Evolutionary conservation across 768 basidiomycete genomes (phyloP).

Genomic region (Tremella mesenterica): DNA sequence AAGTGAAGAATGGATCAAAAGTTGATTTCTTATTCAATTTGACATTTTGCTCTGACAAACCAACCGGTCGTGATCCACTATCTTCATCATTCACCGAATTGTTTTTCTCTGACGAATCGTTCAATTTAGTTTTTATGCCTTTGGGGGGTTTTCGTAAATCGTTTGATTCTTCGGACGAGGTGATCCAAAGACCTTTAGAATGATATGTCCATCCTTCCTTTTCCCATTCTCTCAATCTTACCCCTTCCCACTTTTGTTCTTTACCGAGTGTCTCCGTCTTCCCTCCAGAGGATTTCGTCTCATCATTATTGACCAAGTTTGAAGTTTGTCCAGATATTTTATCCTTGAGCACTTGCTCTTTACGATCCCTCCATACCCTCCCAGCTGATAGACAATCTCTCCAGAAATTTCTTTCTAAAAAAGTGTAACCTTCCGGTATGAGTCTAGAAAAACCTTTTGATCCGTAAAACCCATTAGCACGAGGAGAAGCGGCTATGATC

Average conservation of each 20-base stretch:
- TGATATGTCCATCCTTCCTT: slow-evolving; percentile 93
- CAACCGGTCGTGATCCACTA: too few relatives aligned
- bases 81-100: too few relatives aligned
- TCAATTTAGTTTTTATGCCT: too few relatives aligned
- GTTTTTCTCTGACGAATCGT: slow-evolving; percentile 11
- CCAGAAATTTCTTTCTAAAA: slow-evolving; percentile 69
- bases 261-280: too few relatives aligned
- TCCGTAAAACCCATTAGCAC: slow-evolving; percentile 95
- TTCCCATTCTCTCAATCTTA: slow-evolving; percentile 80
- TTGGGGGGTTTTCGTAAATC: too few relatives aligned
- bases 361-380: slow-evolving; percentile 26
- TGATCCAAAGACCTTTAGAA: slow-evolving; percentile 91
- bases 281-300: slow-evolving; percentile 15
- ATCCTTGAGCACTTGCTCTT: too few relatives aligned
- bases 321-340: too few relatives aligned
- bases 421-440: slow-evolving; percentile 90
- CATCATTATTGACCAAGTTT: background rate
- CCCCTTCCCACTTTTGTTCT: too few relatives aligned
- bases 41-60: too few relatives aligned
- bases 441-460: slow-evolving; percentile 82
- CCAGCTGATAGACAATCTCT: slow-evolving; percentile 27
- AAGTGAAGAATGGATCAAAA: slow-evolving; percentile 61
- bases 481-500: slow-evolving; percentile 74
- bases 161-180: slow-evolving; percentile 35
- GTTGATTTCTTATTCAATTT: too few relatives aligned